phyloP scores from a whole-genome alignment of 176 grass and related monocot species.

The Eleusine indica region DNA sequence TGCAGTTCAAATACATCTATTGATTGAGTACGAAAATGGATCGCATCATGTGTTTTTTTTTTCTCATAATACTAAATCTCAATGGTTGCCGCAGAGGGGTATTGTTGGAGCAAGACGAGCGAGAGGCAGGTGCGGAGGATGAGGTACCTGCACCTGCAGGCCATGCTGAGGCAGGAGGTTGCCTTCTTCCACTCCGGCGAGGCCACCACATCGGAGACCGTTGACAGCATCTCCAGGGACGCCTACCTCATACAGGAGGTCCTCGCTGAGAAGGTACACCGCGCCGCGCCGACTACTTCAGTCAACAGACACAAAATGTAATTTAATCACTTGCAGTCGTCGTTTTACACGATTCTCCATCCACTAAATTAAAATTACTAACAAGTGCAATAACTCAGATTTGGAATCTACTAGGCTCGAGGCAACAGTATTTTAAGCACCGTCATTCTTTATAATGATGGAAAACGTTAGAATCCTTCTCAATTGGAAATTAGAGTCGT shows the following conservation, averaged over 20 bases:
- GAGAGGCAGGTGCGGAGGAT: conserved; percentile 92
- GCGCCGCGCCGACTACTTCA: background rate
- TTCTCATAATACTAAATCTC: no score
- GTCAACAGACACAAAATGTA: background rate
- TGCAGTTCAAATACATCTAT: background rate
- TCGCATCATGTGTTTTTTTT: background rate
- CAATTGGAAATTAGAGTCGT: no score
- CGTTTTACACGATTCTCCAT: no score
- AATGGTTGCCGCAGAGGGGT: conserved; percentile 62
- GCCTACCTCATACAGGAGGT: conserved; percentile 89
- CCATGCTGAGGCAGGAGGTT: conserved; percentile 87
- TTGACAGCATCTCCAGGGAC: conserved; percentile 94
- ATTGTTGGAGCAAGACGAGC: conserved; percentile 98
- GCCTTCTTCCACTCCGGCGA: conserved; percentile 95
- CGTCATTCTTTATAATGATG: no score
- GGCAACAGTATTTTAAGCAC: no score
- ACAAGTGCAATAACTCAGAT: no score
- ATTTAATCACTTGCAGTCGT: no score
- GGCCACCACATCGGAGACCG: conserved; percentile 89
- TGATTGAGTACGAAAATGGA: no score
- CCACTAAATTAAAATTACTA: no score
- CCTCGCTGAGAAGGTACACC: conserved; percentile 81
- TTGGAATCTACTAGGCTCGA: no score
- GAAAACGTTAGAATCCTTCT: no score
- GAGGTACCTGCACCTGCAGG: conserved; percentile 83